Percentiles rank a stretch among this genome's conserved stretches.
These are phyloP conservation scores for Fusarium cyanostomum DNA, from an alignment of 2,329 filamentous ascomycete genomes.

Conservation along the genomic window DNA sequence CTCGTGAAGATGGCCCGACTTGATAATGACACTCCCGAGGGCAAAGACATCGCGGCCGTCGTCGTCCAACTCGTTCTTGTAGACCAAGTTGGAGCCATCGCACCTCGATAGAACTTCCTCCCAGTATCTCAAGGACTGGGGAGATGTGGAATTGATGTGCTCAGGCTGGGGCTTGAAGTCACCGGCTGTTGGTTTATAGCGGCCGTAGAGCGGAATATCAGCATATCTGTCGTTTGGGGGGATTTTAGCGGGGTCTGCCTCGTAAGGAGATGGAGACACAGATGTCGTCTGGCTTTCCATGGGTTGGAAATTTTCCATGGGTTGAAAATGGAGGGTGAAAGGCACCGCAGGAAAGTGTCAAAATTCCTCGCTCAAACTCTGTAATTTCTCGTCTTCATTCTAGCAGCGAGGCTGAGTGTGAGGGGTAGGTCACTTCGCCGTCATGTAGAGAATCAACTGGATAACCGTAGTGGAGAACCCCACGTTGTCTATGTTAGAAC, in stretches of 20 bases:
- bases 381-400: too few species aligned
- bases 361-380: too few species aligned
- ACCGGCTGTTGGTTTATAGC: slow-evolving; percentile 18
- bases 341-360: too few species aligned
- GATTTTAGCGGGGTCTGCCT: slow-evolving; percentile 20
- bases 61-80: slow-evolving; percentile 41
- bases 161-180: slow-evolving; percentile 27
- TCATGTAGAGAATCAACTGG: too few species aligned
- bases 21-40: slow-evolving; percentile 52
- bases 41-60: slow-evolving; percentile 54
- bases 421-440: too few species aligned
- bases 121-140: slow-evolving; percentile 46
- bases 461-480: too few species aligned
- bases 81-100: slow-evolving; percentile 43
- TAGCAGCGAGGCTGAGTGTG: too few species aligned
- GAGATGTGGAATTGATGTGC: slow-evolving; percentile 40
- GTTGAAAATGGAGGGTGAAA: too few species aligned
- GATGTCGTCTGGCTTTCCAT: neutral
- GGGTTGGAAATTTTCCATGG: too few species aligned
- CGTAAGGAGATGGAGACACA: slow-evolving; percentile 24
- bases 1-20: slow-evolving; percentile 49
- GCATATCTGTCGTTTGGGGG: slow-evolving; percentile 23
- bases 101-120: slow-evolving; percentile 46
- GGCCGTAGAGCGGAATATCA: slow-evolving; percentile 29
- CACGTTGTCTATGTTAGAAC: too few species aligned